Percentiles rank a stretch among this genome's conserved stretches.
Conservation (phyloP, 352 stramenopile species). For the Phytophthora vignae region DNA sequence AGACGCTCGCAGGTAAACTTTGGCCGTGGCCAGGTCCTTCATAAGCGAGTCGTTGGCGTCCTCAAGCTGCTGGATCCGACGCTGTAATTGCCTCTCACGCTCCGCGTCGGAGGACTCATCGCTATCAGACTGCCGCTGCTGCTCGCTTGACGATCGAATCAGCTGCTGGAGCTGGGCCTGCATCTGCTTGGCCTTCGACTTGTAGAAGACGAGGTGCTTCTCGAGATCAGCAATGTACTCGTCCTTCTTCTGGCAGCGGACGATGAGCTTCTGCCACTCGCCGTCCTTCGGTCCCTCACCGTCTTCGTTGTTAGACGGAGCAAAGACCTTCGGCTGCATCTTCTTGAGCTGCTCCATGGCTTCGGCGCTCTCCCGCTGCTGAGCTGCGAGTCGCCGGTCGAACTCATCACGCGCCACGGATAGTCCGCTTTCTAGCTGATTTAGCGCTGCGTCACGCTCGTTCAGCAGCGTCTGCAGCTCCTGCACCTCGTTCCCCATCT, state of each 20-base stretch:
- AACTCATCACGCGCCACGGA: slow-evolving; percentile 74
- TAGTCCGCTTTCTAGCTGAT: slow-evolving; percentile 72
- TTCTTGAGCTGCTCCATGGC: slow-evolving; percentile 46
- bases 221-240: slow-evolving; percentile 86
- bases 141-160: slow-evolving; percentile 63
- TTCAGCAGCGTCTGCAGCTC: slow-evolving; percentile 48
- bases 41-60: slow-evolving; percentile 77
- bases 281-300: slow-evolving; percentile 34
- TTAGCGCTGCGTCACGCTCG: slow-evolving; percentile 56
- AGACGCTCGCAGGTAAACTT: slow-evolving; percentile 70
- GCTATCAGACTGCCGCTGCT: slow-evolving; percentile 39
- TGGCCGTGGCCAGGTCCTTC: slow-evolving; percentile 77
- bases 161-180: slow-evolving; percentile 84
- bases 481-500: slow-evolving; percentile 48
- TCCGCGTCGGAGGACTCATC: slow-evolving; percentile 28
- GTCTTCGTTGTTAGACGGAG: slow-evolving; percentile 12
- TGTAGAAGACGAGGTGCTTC: slow-evolving; percentile 90
- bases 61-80: slow-evolving; percentile 76
- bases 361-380: slow-evolving; percentile 55
- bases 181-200: slow-evolving; percentile 88
- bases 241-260: slow-evolving; percentile 80
- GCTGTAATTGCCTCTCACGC: slow-evolving; percentile 43
- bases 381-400: slow-evolving; percentile 63
- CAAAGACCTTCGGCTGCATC: slow-evolving; percentile 46
- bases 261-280: slow-evolving; percentile 79